These are phyloP conservation scores for Tolypocladium endophyticum DNA, from an alignment of 2,329 filamentous ascomycete genomes.

Conservation along the genomic window DNA sequence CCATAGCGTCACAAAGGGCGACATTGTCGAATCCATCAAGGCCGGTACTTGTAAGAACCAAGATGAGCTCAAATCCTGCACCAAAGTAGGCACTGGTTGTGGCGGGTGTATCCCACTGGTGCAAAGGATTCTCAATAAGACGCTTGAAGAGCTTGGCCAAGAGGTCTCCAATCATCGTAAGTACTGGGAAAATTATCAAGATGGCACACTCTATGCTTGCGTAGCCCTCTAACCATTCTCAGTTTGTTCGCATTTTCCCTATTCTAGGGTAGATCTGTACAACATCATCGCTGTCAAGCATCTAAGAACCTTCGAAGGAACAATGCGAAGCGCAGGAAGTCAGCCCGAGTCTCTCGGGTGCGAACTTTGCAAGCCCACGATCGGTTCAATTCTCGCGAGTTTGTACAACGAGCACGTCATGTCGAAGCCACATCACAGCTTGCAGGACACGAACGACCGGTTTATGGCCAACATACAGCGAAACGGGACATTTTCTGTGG, in stretches of 20 bases:
- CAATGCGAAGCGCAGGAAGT: too few species aligned
- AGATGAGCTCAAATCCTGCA: slow-evolving; percentile 82
- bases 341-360: slow-evolving; percentile 41
- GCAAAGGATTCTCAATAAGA: too few species aligned
- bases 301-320: slow-evolving; percentile 48
- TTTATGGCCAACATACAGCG: slow-evolving; percentile 85
- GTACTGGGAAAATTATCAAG: too few species aligned
- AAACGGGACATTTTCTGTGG: slow-evolving; percentile 82
- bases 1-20: slow-evolving; percentile 83
- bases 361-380: slow-evolving; percentile 75
- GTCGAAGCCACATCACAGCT: slow-evolving; percentile 55
- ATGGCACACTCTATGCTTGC: too few species aligned
- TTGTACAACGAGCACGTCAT: slow-evolving; percentile 80
- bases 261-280: slow-evolving; percentile 81
- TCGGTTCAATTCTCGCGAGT: slow-evolving; percentile 71
- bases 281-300: slow-evolving; percentile 78
- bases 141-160: too few species aligned
- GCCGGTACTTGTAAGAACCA: slow-evolving; percentile 65
- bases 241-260: slow-evolving; percentile 72
- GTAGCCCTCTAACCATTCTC: too few species aligned
- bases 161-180: too few species aligned
- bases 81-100: slow-evolving; percentile 84
- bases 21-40: slow-evolving; percentile 62
- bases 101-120: slow-evolving; percentile 70
- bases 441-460: slow-evolving; percentile 85